Evolutionary conservation across 331 rosid genomes (phyloP).

Genomic region (Rosa hybrid): DNA sequence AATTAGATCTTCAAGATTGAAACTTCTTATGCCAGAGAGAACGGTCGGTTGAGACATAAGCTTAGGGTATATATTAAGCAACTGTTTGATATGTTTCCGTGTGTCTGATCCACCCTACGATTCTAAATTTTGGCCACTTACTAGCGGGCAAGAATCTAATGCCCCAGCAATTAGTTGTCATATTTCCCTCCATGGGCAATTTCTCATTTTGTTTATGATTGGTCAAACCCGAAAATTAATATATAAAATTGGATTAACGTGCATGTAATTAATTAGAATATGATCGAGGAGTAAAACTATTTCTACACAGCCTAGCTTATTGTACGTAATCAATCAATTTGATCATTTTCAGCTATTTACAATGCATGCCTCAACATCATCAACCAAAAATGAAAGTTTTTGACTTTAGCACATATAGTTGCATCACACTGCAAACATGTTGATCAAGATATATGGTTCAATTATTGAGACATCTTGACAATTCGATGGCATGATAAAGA

Average conservation of each 20-base stretch:
- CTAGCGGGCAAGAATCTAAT: constrained; percentile 3
- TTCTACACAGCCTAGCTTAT: neutral
- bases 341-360: neutral
- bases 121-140: constrained; percentile 9
- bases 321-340: neutral
- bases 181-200: neutral
- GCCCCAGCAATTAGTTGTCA: neutral
- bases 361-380: neutral
- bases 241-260: constrained; percentile 4
- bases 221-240: neutral
- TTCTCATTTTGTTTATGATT: neutral
- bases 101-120: constrained; percentile 1
- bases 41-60: constrained; percentile 4
- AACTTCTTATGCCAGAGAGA: neutral
- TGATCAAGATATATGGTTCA: neutral
- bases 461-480: neutral
- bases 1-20: neutral
- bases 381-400: constrained; percentile 6
- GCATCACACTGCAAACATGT: neutral
- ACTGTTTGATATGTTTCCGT: neutral
- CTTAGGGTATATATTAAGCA: constrained; percentile 1
- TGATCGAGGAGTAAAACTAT: neutral
- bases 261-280: constrained; percentile 1
- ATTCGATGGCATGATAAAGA: neutral
- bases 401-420: neutral